These are phyloP conservation scores for Vaccinium darrowii DNA, from an alignment of 148 eudicot genomes.

Conservation along the genomic window DNA sequence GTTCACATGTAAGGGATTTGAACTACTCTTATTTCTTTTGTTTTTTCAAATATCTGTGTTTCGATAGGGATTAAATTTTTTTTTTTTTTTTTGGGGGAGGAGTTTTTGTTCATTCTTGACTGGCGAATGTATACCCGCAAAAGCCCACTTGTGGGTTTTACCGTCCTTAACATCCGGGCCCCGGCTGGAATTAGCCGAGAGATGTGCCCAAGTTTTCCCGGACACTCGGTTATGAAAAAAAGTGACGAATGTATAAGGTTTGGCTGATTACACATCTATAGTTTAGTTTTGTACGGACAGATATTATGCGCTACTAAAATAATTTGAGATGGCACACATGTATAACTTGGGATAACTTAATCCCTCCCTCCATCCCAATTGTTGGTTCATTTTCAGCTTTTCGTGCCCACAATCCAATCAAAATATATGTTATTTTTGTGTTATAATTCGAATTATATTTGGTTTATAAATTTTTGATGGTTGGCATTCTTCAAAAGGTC, in stretches of 20 bases:
- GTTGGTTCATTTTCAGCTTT: background rate
- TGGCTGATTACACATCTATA: background rate
- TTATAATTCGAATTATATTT: background rate
- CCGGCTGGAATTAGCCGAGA: no score
- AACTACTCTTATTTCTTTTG: background rate
- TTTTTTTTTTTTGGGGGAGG: background rate
- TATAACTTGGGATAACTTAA: background rate
- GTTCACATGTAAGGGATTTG: conserved; percentile 37
- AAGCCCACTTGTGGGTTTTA: no score
- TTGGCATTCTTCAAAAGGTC: background rate
- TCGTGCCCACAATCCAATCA: background rate
- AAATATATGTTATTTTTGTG: background rate
- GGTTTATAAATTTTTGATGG: background rate
- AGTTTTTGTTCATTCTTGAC: background rate
- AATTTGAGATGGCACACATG: background rate
- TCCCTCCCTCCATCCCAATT: background rate
- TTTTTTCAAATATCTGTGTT: background rate
- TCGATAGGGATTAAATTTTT: background rate
- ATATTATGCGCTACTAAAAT: background rate
- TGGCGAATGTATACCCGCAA: background rate
- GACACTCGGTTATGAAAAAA: no score
- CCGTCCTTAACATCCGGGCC: no score
- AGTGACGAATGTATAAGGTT: background rate
- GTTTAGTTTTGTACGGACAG: background rate
- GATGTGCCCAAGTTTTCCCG: no score